Percentiles rank a stretch among this genome's conserved stretches.
phyloP scores from a whole-genome alignment of 2,329 filamentous ascomycete species.

The Cryoendolithus antarcticus region DNA sequence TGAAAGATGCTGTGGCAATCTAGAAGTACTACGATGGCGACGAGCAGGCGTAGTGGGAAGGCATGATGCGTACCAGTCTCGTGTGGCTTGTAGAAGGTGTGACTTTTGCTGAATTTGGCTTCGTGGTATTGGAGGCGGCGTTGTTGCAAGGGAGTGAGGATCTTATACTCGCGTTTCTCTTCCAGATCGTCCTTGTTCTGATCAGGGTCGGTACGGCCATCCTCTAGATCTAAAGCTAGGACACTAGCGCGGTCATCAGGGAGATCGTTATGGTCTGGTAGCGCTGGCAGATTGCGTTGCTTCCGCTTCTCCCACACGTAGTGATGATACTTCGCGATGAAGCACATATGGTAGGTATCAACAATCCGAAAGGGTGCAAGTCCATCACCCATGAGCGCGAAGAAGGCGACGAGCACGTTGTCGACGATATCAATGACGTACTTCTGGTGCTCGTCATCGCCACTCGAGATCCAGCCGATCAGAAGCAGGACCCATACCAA shows the following conservation, averaged over 20 bases:
- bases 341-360: slow-evolving; percentile 82
- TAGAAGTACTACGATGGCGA: slow-evolving; percentile 65
- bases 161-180: slow-evolving; percentile 38
- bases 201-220: slow-evolving; percentile 19
- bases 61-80: slow-evolving; percentile 72
- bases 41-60: slow-evolving; percentile 61
- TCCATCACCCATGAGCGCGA: slow-evolving; percentile 51
- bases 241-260: slow-evolving; percentile 30
- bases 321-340: slow-evolving; percentile 60
- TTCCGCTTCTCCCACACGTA: slow-evolving; percentile 52
- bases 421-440: slow-evolving; percentile 46
- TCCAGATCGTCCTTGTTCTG: slow-evolving; percentile 29
- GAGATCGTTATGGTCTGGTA: slow-evolving; percentile 58
- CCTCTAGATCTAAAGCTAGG: slow-evolving; percentile 18
- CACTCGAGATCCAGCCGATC: slow-evolving; percentile 77
- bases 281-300: slow-evolving; percentile 46
- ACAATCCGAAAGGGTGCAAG: slow-evolving; percentile 60
- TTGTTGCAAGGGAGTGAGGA: slow-evolving; percentile 55
- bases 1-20: slow-evolving; percentile 72
- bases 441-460: slow-evolving; percentile 49
- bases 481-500: slow-evolving; percentile 83
- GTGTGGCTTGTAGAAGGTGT: slow-evolving; percentile 82
- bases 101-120: slow-evolving; percentile 65
- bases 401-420: slow-evolving; percentile 48
- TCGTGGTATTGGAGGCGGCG: slow-evolving; percentile 63